Evolutionary conservation across 2,329 filamentous ascomycete genomes (phyloP), one percentile per base, ranked within the genome.

Genomic region (Claviceps humidiphila): DNA sequence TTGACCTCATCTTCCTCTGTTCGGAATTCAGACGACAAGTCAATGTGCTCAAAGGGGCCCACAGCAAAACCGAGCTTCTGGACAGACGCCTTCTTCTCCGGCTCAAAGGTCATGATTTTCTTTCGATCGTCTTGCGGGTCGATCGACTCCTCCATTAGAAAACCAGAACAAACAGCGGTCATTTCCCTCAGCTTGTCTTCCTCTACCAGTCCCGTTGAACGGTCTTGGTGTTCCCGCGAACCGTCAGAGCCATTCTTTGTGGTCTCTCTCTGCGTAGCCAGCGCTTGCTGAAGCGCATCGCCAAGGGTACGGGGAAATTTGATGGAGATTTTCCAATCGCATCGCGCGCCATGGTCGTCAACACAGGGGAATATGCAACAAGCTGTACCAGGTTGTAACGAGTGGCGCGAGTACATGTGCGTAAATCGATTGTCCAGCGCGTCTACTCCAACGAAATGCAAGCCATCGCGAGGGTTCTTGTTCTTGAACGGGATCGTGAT

Each of bases 11-110:
- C 88, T 59, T 94, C 89, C 56, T 89, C 88, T 46, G 90, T 88
- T 49, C 94, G 83, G 61, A 88, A 95, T 59, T 91, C 87, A 2
- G 88, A 85, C 56, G 74, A 81, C 5, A 98, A 74, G 63, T 96
- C 88, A 51, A 97, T 84, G 59, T 91, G 85, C 66, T 97, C 89
- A 64, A 98, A 98, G 0, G 94, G 93, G 0, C 94, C 93, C 52
- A 97, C 80, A 2, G 89, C 87, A 66, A 98, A 95, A 4, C 90
- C 91, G 57, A 98, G 83, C 64, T 97, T 91, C 56, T 90, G 86
- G 1, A 91, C 85, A 1, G 89, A 83, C 8, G 93, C 81, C 49
- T 85, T 81, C 56, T 83, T 82, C 54, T 79, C 78, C 49, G 87
- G 84, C 52, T 82, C 81, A 63, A 97, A 98, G 0, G 85, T 87